Evolutionary conservation across 2,329 filamentous ascomycete species (phyloP), one percentile per base, ranked within the genome.

Genomic region (Sporothrix pallida): DNA sequence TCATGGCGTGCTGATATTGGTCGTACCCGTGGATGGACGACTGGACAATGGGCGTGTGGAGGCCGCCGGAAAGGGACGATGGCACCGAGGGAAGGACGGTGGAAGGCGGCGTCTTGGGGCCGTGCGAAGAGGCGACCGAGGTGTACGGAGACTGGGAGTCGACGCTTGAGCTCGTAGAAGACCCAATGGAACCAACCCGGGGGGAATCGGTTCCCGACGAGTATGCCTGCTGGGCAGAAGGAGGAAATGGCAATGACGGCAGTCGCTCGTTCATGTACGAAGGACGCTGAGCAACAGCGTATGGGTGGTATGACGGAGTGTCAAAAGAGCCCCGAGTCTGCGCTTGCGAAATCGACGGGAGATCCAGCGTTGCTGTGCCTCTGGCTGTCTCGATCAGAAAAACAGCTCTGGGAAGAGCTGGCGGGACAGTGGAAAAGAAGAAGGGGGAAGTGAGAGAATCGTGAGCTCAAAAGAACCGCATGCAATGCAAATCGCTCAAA

Each of bases 301-400:
- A 88, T 81, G 87, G 85, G 83, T 90, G 91, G 84, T 91, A 92
- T 84, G 90, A 93, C 82, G 86, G 83, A 79, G 88, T 86, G 84
- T 95, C 91, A 83, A 88, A 87, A 81, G 88, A 87, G 86, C 91
- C 91, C 89, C 92, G 91, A 88, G 91, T 89, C 84, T 93, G 91
- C 86, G 93, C 89, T 86, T 93, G 91, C 81, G 92, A 92, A 81
- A 94, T 92, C 85, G 93, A 93, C 85, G 93, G 92, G 83, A 95
- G 90, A 93, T 95, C 93, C 93, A 97, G 93, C 87, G 95, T 96
- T 91, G 89, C 93, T 93, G 74, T 72, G 71, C 42, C 70, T 54
- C 54, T 50, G 63, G 54, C n/a, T 65, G 54, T 26, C 56, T 52
- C 13, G 10, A 44, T 58, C 31, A n/a, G 54, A 26, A 50, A 65